Evolutionary conservation across 2,329 filamentous ascomycete species (phyloP).

Genomic region (Diaporthe capsici): DNA sequence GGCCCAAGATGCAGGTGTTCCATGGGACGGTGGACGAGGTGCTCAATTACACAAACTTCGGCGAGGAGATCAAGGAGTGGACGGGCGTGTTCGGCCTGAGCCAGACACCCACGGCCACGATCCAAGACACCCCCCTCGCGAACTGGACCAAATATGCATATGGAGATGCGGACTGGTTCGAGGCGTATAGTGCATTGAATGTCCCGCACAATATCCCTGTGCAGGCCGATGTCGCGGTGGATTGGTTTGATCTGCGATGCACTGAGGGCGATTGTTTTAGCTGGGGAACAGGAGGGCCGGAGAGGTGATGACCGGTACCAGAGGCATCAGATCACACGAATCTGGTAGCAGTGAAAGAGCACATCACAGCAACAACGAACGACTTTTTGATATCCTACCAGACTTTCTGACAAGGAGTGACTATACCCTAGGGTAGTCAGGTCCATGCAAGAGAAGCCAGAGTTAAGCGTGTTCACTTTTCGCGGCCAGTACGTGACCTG

Average conservation of each 20-base stretch:
- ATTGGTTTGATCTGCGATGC: slow-evolving; percentile 55
- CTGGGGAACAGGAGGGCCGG: slow-evolving; percentile 52
- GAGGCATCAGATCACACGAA: not conserved
- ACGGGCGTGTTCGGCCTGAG: slow-evolving; percentile 55
- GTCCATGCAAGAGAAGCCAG: not conserved
- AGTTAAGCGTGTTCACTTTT: not conserved
- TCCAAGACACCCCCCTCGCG: slow-evolving; percentile 51
- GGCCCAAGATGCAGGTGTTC: slow-evolving; percentile 70
- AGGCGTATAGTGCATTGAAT: slow-evolving; percentile 56
- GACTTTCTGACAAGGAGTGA: too few relatives aligned
- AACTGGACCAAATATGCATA: slow-evolving; percentile 57
- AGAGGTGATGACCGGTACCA: too few relatives aligned
- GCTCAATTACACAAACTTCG: slow-evolving; percentile 65
- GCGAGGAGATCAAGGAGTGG: slow-evolving; percentile 70
- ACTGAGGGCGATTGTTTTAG: slow-evolving; percentile 51
- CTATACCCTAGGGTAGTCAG: not conserved
- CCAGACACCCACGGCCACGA: slow-evolving; percentile 48
- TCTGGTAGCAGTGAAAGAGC: not conserved
- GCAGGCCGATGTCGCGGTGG: slow-evolving; percentile 54
- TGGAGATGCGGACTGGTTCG: slow-evolving; percentile 53
- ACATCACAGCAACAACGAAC: not conserved
- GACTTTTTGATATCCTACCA: not conserved
- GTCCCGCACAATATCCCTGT: slow-evolving; percentile 57
- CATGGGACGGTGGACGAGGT: slow-evolving; percentile 68
- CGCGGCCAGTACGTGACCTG: too few relatives aligned